These are phyloP conservation scores for Mycena sp. DNA, from an alignment of 1,284 basidiomycete genomes.

Conservation along the genomic window DNA sequence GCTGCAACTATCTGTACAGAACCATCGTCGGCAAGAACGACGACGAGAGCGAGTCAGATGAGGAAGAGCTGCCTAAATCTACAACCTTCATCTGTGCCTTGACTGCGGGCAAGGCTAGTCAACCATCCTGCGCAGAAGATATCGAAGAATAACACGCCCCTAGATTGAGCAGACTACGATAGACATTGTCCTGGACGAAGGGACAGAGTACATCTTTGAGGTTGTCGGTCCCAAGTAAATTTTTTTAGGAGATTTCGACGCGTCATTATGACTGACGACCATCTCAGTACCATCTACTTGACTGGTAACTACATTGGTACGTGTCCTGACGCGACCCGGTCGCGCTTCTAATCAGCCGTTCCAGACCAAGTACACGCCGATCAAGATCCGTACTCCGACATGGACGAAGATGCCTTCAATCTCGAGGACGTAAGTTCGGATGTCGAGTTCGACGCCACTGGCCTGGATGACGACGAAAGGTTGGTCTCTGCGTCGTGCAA, in stretches of 20 bases:
- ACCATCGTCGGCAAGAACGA: constrained; percentile 48
- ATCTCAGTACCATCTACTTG: constrained; percentile 79
- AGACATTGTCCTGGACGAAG: constrained; percentile 81
- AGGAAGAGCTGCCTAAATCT: constrained; percentile 38
- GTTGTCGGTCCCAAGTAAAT: constrained; percentile 86
- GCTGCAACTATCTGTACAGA: neutral
- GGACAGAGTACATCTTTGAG: constrained; percentile 77
- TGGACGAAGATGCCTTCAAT: constrained; percentile 62
- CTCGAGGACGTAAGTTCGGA: constrained; percentile 81
- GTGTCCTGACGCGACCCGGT: constrained; percentile 23
- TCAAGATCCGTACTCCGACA: constrained; percentile 56
- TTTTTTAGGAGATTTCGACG: constrained; percentile 3
- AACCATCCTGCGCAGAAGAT: constrained; percentile 6
- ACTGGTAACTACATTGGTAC: constrained; percentile 91
- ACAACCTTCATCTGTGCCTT: constrained; percentile 73
- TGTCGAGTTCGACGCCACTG: constrained; percentile 71
- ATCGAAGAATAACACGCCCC: neutral
- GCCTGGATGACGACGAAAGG: constrained; percentile 59
- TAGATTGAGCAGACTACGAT: constrained; percentile 85
- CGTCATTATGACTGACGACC: constrained; percentile 22
- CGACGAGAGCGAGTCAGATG: constrained; percentile 39
- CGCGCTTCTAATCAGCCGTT: constrained; percentile 19
- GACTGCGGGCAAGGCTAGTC: constrained; percentile 75
- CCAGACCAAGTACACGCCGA: constrained; percentile 51
- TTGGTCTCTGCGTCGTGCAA: constrained; percentile 40